These are phyloP conservation scores for Acanthamoeba healyi DNA, from an alignment of 208 protist species.

Conservation along the genomic window DNA sequence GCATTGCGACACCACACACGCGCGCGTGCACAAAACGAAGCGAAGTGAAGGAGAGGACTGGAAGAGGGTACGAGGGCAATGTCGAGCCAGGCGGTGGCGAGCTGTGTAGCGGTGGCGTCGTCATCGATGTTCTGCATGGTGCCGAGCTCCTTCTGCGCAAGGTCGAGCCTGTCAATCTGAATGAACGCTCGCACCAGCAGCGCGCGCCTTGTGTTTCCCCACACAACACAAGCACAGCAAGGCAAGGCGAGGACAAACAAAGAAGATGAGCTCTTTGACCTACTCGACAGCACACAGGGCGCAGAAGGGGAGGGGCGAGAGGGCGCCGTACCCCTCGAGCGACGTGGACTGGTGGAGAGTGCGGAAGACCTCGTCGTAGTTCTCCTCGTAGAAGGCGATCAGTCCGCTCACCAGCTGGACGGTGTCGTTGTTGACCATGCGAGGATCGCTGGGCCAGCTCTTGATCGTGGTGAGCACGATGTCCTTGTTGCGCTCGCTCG, in stretches of 20 bases:
- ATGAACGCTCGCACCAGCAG: conserved; percentile 78
- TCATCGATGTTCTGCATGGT: conserved; percentile 81
- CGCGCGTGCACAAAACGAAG: neutral
- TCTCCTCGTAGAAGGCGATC: conserved; percentile 78
- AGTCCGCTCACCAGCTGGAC: conserved; percentile 78
- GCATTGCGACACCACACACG: neutral
- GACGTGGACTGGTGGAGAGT: conserved; percentile 76
- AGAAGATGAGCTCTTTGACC: too few relatives aligned
- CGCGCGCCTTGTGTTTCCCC: conserved; percentile 61
- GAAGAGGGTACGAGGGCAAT: conserved; percentile 51
- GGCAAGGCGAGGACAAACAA: too few relatives aligned
- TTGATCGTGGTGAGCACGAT: conserved; percentile 81
- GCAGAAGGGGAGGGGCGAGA: too few relatives aligned
- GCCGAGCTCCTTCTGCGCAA: conserved; percentile 81
- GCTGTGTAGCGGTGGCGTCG: conserved; percentile 84
- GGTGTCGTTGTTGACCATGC: conserved; percentile 66
- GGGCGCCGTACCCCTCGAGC: conserved; percentile 76
- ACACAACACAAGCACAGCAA: too few relatives aligned
- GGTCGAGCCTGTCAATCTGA: conserved; percentile 75
- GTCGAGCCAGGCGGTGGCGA: conserved; percentile 77
- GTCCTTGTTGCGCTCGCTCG: conserved; percentile 78
- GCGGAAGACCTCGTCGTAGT: conserved; percentile 81
- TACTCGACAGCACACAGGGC: too few relatives aligned
- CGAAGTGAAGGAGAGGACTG: conserved; percentile 1
- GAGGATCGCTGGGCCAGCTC: conserved; percentile 74